These are phyloP conservation scores for Heliamphora exappendiculata DNA, from an alignment of 148 eudicot species.

Conservation along the genomic window DNA sequence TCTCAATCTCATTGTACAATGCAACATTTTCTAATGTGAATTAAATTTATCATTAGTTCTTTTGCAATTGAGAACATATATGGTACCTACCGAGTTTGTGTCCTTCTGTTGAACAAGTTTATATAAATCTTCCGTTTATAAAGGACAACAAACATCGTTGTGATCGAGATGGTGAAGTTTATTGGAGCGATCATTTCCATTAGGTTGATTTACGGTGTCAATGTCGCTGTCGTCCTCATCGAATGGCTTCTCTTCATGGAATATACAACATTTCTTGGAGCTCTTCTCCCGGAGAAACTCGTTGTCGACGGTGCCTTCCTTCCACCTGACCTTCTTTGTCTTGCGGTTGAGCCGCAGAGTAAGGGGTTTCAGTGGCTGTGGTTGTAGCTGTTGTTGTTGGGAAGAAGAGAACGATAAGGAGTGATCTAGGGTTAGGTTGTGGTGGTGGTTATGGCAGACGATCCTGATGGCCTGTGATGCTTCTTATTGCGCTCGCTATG, in stretches of 20 bases:
- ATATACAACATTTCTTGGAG: conserved; percentile 93
- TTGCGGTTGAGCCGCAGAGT: conserved; percentile 57
- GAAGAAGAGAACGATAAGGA: conserved; percentile 19
- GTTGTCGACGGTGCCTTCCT: conserved; percentile 77
- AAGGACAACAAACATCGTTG: conserved; percentile 32
- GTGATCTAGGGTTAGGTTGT: conserved; percentile 25
- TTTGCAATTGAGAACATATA: too few species aligned
- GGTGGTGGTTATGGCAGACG: conserved; percentile 9
- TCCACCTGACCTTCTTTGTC: conserved; percentile 85
- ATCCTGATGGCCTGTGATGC: conserved; percentile 5
- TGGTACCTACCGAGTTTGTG: too few species aligned
- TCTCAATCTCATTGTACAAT: too few species aligned
- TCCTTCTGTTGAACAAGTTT: too few species aligned
- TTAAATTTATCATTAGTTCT: too few species aligned
- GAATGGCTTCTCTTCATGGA: conserved; percentile 79
- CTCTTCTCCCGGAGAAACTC: conserved; percentile 81
- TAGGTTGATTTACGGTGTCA: conserved; percentile 24
- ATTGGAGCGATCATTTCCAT: background rate
- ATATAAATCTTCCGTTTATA: too few species aligned
- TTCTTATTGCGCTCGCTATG: conserved; percentile 11
- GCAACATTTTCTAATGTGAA: too few species aligned
- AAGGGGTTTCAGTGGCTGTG: conserved; percentile 38
- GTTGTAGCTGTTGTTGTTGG: too few species aligned
- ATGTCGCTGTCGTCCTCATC: conserved; percentile 80
- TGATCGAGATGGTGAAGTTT: conserved; percentile 16